Evolutionary conservation across 495 filamentous ascomycete genomes (phyloP).

Genomic region (Podospora bellae-mahoneyi): DNA sequence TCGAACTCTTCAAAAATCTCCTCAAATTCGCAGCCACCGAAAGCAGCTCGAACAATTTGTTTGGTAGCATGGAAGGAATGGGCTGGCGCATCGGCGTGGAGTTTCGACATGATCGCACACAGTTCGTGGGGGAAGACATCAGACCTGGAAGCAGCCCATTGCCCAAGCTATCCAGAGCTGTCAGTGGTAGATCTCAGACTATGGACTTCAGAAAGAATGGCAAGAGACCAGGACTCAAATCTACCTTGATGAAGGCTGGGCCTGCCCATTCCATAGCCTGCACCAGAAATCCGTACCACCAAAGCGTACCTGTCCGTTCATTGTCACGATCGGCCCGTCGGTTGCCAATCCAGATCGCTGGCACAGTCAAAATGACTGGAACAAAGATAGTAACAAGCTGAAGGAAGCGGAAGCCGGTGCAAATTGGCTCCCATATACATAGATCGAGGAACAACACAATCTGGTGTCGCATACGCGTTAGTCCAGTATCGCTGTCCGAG

Average conservation of each 20-base stretch:
- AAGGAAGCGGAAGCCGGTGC: constrained; percentile 80
- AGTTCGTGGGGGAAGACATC: constrained; percentile 97
- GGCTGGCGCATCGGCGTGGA: constrained; percentile 91
- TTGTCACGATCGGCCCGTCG: constrained; percentile 57
- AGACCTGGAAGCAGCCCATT: constrained; percentile 97
- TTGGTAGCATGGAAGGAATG: constrained; percentile 83
- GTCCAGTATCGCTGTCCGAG: constrained; percentile 54
- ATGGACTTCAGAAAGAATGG: neutral
- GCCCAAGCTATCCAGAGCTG: constrained; percentile 64
- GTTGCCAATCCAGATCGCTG: constrained; percentile 73
- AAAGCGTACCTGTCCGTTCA: constrained; percentile 75
- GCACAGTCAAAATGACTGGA: constrained; percentile 77
- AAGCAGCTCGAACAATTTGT: constrained; percentile 72
- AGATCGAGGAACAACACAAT: constrained; percentile 61
- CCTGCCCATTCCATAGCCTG: constrained; percentile 89
- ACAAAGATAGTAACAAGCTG: constrained; percentile 86
- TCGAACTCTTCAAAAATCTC: constrained; percentile 98
- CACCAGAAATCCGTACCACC: constrained; percentile 94
- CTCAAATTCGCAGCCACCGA: constrained; percentile 72
- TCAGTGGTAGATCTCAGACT: neutral
- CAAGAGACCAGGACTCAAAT: constrained; percentile 17
- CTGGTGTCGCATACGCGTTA: constrained; percentile 51
- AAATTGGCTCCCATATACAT: constrained; percentile 81
- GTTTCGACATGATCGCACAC: constrained; percentile 88
- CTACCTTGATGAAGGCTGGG: constrained; percentile 95